Evolutionary conservation across 768 basidiomycete genomes (phyloP).

Genomic region (Hemileccinum impolitum): DNA sequence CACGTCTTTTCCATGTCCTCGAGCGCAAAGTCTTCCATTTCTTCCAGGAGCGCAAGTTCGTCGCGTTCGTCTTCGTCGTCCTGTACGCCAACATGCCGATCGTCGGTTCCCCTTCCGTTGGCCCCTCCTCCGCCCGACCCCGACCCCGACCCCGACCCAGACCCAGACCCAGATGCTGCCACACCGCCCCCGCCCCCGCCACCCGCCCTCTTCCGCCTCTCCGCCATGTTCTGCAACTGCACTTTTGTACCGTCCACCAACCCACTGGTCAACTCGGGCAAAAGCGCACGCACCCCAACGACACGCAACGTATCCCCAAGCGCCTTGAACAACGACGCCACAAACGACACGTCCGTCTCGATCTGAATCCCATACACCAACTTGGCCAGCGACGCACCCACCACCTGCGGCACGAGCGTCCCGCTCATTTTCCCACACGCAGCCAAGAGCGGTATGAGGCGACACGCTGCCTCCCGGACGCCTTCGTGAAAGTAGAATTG

Average conservation of each 20-base stretch:
- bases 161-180: too few relatives aligned
- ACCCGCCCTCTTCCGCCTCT: slow-evolving; percentile 58
- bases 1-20: slow-evolving; percentile 77
- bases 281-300: slow-evolving; percentile 52
- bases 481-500: slow-evolving; percentile 84
- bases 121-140: background rate
- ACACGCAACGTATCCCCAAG: slow-evolving; percentile 60
- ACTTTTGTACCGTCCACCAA: slow-evolving; percentile 68
- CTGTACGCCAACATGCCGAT: too few relatives aligned
- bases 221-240: slow-evolving; percentile 67
- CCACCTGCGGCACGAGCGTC: slow-evolving; percentile 66
- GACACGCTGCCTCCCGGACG: slow-evolving; percentile 70
- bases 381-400: slow-evolving; percentile 62
- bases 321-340: slow-evolving; percentile 72
- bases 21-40: slow-evolving; percentile 79
- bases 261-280: slow-evolving; percentile 49
- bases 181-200: background rate
- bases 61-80: slow-evolving; percentile 53
- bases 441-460: slow-evolving; percentile 73
- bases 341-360: slow-evolving; percentile 76
- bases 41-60: slow-evolving; percentile 69
- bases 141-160: too few relatives aligned
- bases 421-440: slow-evolving; percentile 63
- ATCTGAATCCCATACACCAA: slow-evolving; percentile 57
- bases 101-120: background rate